Evolutionary conservation across 441 rosid genomes (phyloP), one percentile per base, ranked within the genome.

Genomic region (Euphorbia corollata): DNA sequence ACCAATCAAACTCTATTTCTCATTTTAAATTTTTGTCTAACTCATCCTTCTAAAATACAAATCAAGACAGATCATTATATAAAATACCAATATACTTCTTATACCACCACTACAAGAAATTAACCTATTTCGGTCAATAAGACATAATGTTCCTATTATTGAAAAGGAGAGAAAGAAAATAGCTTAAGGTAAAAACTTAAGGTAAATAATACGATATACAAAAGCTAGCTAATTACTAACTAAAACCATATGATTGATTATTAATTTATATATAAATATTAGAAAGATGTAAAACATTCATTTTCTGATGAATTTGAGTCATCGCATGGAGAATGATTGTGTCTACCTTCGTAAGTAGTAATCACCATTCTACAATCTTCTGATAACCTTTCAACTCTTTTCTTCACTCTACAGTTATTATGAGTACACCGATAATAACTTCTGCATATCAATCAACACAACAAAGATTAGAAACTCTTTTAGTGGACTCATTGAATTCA

Each of bases 301-400:
- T 82, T 89, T 55, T 90, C 97, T 12, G 96, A 86, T n/a, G 92
- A 85, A 79, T 79, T 85, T 3, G 96, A 84, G 67, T 90, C 98
- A 70, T 89, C 95, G 30, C 83, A 87, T 7, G 97, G 96, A 70
- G 88, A 73, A 83, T 93, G 98, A 68, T 82, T 88, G 79, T 93
- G 98, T 76, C 98, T 86, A 59, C 98, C 98, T 84, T 93, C 98
- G 22, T 90, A 90, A 16, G 98, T 90, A 12, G 98, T 93, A 53
- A 93, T 93, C 71, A 93, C 98, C 98, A 93, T 93, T 73, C 98
- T 83, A 73, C 96, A 87, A 67, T 93, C 98, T 65, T 93, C 97
- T 12, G 97, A 93, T 30, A 93, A 74, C 67, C 98, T 53, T 74
- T 93, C 98, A 3, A 93, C 96, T 73, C 97, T 90, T 83, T 93